Percentiles rank a stretch among this genome's conserved stretches.
phyloP scores from a whole-genome alignment of 805 yeast species.

The Dipodascopsis tothii region DNA sequence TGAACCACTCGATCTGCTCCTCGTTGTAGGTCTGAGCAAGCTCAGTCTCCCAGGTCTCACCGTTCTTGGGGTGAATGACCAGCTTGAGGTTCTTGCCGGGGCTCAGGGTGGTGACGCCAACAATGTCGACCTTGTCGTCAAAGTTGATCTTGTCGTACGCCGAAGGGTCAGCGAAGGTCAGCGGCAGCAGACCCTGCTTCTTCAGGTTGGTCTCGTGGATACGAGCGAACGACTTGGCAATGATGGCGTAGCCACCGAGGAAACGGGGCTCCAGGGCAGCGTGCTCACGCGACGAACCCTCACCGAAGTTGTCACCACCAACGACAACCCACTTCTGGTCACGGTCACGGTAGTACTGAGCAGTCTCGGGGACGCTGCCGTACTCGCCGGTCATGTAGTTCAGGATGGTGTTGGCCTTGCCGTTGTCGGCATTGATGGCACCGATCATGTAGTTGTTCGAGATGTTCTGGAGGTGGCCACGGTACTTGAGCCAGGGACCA shows the following conservation, averaged over 20 bases:
- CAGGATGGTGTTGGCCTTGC: constrained; percentile 84
- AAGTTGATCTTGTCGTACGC: constrained; percentile 78
- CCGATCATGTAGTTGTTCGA: constrained; percentile 93
- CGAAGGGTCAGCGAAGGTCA: constrained; percentile 80
- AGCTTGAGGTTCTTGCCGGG: constrained; percentile 87
- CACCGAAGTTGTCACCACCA: constrained; percentile 98
- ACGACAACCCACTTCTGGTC: constrained; percentile 84
- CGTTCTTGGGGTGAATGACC: constrained; percentile 65
- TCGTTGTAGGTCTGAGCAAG: constrained; percentile 92
- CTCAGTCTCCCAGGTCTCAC: constrained; percentile 79
- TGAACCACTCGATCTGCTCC: constrained; percentile 99
- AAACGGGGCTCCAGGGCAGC: constrained; percentile 95
- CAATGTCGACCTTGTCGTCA: constrained; percentile 71
- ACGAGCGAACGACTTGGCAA: constrained; percentile 94
- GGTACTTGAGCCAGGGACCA: constrained; percentile 96
- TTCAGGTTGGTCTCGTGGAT: constrained; percentile 96
- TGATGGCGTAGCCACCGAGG: constrained; percentile 80
- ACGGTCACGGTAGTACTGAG: constrained; percentile 91
- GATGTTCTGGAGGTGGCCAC: constrained; percentile 94
- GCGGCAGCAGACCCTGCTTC: constrained; percentile 95
- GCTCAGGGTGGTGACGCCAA: constrained; percentile 52
- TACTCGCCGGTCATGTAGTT: constrained; percentile 68
- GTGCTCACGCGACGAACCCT: constrained; percentile 98
- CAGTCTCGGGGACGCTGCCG: constrained; percentile 73
- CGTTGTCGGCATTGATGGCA: constrained; percentile 94